Percentiles rank a stretch among this genome's conserved stretches.
These are phyloP conservation scores for Beauveria rudraprayagi DNA, from an alignment of 2,329 filamentous ascomycete genomes.

Conservation along the genomic window DNA sequence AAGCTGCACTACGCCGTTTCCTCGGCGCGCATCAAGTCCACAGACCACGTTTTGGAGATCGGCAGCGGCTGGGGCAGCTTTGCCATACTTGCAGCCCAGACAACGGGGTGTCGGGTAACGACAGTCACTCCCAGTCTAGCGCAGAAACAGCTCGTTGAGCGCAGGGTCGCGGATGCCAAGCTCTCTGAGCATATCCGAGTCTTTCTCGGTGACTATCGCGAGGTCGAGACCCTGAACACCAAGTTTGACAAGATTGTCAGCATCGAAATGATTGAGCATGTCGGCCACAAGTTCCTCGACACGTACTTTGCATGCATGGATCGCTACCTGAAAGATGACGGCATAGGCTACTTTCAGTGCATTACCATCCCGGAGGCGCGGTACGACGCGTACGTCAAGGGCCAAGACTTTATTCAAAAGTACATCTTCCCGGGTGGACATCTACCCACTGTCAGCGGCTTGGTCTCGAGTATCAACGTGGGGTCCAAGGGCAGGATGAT, in stretches of 20 bases:
- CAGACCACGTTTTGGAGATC: slow-evolving; percentile 66
- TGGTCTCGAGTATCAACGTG: slow-evolving; percentile 50
- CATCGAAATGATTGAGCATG: slow-evolving; percentile 72
- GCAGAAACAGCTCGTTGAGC: slow-evolving; percentile 60
- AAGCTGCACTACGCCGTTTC: slow-evolving; percentile 60
- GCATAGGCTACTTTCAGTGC: slow-evolving; percentile 65
- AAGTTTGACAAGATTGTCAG: slow-evolving; percentile 64
- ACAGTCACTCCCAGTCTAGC: slow-evolving; percentile 60
- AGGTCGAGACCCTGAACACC: slow-evolving; percentile 41
- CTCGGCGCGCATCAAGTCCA: slow-evolving; percentile 52
- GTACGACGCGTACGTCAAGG: slow-evolving; percentile 56
- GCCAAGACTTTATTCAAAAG: slow-evolving; percentile 66
- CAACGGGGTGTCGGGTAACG: slow-evolving; percentile 62
- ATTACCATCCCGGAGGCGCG: slow-evolving; percentile 67
- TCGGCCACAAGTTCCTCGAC: slow-evolving; percentile 57
- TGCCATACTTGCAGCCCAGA: slow-evolving; percentile 58
- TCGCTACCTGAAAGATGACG: slow-evolving; percentile 55
- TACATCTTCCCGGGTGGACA: slow-evolving; percentile 75
- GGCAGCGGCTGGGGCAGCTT: slow-evolving; percentile 71
- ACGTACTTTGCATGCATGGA: slow-evolving; percentile 62
- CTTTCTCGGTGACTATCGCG: slow-evolving; percentile 60
- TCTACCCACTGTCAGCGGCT: slow-evolving; percentile 50
- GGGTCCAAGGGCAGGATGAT: slow-evolving; percentile 56
- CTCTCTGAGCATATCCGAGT: slow-evolving; percentile 54
- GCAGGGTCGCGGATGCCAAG: slow-evolving; percentile 54